Conservation (phyloP, 179 eudicot genomes). For the Patellifolia procumbens region DNA sequence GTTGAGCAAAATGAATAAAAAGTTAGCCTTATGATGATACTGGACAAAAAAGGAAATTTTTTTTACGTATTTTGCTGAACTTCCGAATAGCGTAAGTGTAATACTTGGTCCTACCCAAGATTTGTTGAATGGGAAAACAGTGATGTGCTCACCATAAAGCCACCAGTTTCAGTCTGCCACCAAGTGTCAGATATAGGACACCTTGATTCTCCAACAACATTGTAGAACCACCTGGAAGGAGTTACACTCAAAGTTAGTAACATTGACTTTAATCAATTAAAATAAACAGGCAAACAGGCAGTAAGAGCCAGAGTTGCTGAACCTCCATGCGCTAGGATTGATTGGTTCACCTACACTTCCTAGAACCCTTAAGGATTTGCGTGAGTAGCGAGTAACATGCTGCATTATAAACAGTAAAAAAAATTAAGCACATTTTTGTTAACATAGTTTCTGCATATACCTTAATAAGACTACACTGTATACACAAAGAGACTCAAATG, state of each 20-base stretch:
- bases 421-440: background rate
- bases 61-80: no score
- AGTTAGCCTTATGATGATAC: no score
- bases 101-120: no score
- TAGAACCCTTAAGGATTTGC: constrained; percentile 90
- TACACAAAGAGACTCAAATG: background rate
- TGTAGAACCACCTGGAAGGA: constrained; percentile 78
- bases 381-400: constrained; percentile 83
- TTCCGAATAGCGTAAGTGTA: no score
- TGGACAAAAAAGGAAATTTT: no score
- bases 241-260: constrained; percentile 11
- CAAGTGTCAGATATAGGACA: constrained; percentile 98
- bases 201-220: constrained; percentile 85
- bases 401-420: constrained; percentile 36
- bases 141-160: constrained; percentile 68
- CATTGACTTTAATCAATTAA: constrained; percentile 4
- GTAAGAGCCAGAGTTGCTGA: constrained; percentile 12
- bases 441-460: background rate
- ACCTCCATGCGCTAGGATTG: constrained; percentile 99
- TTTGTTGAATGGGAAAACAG: background rate
- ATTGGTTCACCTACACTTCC: constrained; percentile 99
- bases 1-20: no score
- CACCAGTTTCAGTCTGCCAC: constrained; percentile 99
- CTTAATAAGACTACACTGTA: background rate
- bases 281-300: background rate